Percentiles rank a stretch among this genome's conserved stretches.
These are phyloP conservation scores for Quercus lobata DNA, from an alignment of 331 rosid genomes.

Conservation along the genomic window DNA sequence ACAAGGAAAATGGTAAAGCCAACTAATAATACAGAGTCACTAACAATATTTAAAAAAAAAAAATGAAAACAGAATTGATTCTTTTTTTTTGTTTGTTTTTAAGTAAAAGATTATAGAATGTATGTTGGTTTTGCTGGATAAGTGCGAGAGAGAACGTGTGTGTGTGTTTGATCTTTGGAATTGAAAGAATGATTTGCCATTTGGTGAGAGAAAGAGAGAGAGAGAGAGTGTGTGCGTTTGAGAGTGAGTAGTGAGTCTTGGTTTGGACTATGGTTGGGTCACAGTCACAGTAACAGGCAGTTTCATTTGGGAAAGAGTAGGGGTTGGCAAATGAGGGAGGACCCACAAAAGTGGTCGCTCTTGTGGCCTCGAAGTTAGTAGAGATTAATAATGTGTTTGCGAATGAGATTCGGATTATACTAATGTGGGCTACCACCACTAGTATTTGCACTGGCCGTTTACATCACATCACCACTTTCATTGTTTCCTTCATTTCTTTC, in stretches of 20 bases:
- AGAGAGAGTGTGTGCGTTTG: not conserved
- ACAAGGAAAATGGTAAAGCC: not conserved
- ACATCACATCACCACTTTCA: not conserved
- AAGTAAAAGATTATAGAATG: no score
- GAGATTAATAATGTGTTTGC: not conserved
- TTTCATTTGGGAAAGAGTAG: no score
- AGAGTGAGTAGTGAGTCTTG: not conserved
- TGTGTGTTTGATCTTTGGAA: not conserved
- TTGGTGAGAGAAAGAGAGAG: no score
- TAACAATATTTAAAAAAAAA: not conserved
- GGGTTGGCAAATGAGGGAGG: not conserved
- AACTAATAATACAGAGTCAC: not conserved
- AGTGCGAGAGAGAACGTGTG: not conserved
- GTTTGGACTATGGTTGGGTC: no score
- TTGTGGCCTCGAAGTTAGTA: not conserved
- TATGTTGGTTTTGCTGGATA: no score
- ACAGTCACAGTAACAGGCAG: no score
- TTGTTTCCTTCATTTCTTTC: not conserved
- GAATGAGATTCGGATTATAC: not conserved
- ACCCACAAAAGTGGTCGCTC: not conserved
- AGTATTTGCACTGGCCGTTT: not conserved
- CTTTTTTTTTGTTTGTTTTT: not conserved
- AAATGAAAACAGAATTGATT: not conserved
- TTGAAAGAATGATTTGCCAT: no score
- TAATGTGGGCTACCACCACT: not conserved